phyloP scores from a whole-genome alignment of 129 eudicot species.

The Tagetes patula region DNA sequence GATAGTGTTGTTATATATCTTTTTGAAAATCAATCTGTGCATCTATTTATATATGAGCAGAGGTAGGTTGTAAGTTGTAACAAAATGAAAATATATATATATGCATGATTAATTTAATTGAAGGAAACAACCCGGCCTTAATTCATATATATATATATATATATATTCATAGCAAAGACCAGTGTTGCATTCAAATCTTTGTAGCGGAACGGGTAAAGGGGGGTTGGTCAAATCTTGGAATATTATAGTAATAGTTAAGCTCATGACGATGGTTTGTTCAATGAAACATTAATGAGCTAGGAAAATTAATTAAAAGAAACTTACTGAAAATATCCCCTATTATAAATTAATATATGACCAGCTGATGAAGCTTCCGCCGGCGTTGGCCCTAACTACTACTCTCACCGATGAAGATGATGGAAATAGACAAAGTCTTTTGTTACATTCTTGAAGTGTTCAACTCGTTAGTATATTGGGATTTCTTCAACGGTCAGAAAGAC shows the following conservation, averaged over 20 bases:
- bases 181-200: neutral
- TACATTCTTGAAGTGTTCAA: too few relatives aligned
- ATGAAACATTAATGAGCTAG: neutral
- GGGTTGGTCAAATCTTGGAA: neutral
- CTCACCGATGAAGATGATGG: neutral
- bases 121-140: too few relatives aligned
- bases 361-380: neutral
- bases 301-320: neutral
- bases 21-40: conserved; percentile 8
- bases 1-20: neutral
- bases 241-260: neutral
- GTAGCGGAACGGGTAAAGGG: neutral
- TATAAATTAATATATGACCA: neutral
- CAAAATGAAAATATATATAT: too few relatives aligned
- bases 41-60: neutral
- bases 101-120: too few relatives aligned
- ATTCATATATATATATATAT: too few relatives aligned
- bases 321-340: neutral
- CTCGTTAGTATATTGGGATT: too few relatives aligned
- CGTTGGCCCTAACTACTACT: neutral
- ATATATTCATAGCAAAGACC: neutral
- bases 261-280: too few relatives aligned
- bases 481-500: too few relatives aligned
- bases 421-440: too few relatives aligned
- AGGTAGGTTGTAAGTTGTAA: too few relatives aligned